phyloP scores from a whole-genome alignment of 768 basidiomycete genomes.

The Pholiota molesta region DNA sequence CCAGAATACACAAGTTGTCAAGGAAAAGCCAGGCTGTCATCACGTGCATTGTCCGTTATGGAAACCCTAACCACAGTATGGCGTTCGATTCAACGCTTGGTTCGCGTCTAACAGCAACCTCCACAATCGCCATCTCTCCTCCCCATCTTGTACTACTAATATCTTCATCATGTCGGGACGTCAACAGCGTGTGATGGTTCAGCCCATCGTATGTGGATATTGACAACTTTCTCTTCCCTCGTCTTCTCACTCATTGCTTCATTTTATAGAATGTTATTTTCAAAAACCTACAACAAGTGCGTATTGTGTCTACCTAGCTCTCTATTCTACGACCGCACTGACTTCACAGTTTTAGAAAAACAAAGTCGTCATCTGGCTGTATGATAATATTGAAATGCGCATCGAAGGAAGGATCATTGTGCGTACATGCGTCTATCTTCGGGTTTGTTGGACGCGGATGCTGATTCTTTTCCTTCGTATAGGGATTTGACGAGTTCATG shows the following conservation, averaged over 20 bases:
- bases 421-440: slow-evolving; percentile 37
- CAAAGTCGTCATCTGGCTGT: slow-evolving; percentile 92
- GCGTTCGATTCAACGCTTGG: neutral
- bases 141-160: slow-evolving; percentile 14
- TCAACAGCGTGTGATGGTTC: slow-evolving; percentile 97
- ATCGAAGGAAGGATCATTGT: slow-evolving; percentile 97
- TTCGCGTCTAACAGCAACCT: slow-evolving; percentile 10
- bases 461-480: slow-evolving; percentile 14
- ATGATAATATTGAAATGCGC: slow-evolving; percentile 95
- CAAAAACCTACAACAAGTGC: slow-evolving; percentile 91
- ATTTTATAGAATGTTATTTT: slow-evolving; percentile 91
- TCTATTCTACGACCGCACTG: neutral
- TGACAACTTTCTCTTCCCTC: neutral
- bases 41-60: slow-evolving; percentile 23
- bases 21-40: slow-evolving; percentile 17
- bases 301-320: slow-evolving; percentile 12
- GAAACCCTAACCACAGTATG: slow-evolving; percentile 21
- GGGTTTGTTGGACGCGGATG: neutral
- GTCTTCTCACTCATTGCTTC: slow-evolving; percentile 13
- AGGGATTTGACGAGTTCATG: slow-evolving; percentile 99
- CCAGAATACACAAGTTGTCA: slow-evolving; percentile 21
- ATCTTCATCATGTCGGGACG: slow-evolving; percentile 78
- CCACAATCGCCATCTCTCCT: slow-evolving; percentile 18
- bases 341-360: slow-evolving; percentile 55
- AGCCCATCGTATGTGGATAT: slow-evolving; percentile 85